Base-by-base conservation (phyloP, 345 rosid genomes). In the Heritiera fomes region DNA sequence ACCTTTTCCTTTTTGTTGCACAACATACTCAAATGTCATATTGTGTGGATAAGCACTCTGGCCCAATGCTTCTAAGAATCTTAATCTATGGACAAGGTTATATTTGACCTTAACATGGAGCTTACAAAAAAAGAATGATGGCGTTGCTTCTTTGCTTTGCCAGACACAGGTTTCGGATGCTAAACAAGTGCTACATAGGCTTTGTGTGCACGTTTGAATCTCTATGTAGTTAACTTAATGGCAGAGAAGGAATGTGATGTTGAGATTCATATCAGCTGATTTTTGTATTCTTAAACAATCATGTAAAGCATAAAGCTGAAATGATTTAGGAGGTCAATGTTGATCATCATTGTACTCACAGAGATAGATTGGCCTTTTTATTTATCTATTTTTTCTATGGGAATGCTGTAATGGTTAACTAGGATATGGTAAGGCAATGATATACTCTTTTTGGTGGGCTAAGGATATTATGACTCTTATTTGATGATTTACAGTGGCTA, bases 401-500 rank as follows among this genome's bases (percentile, higher is more conserved):
- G 62, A 71, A 69, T 28, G 45, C 20, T 50, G 1, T 32, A 30
- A 53, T 17, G 5, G 2, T 72, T 72, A 9, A 30, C 11, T 71
- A 71, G 13, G 59, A 50, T 30, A 49, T 71, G 12, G 5, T 20
- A 55, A 73, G 15, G 75, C 52, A 49, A 68, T 2, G 49, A 41
- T 68, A 34, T 40, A 61, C 47, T 63, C 52, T 14, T 75, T 60
- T 18, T 43, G 77, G 9, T 77, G 13, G 43, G 38, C 32, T 28
- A 64, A 28, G 18, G 47, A 40, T 41, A 71, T 65, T 58, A 73
- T 23, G 53, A 53, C 53, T 65, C 69, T 73, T n/a, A n/a, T 34
- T 23, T 65, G 43, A 55, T 53, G 50, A 30, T 77, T 83, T 73
- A 18, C 5, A 73, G 18, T 55, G 47, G 20, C 85, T 74, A 23